A percentile compares a stretch with the other conserved stretches of the same genome.
phyloP scores from a whole-genome alignment of 2,329 filamentous ascomycete genomes.

The Shiraia bambusicola region DNA sequence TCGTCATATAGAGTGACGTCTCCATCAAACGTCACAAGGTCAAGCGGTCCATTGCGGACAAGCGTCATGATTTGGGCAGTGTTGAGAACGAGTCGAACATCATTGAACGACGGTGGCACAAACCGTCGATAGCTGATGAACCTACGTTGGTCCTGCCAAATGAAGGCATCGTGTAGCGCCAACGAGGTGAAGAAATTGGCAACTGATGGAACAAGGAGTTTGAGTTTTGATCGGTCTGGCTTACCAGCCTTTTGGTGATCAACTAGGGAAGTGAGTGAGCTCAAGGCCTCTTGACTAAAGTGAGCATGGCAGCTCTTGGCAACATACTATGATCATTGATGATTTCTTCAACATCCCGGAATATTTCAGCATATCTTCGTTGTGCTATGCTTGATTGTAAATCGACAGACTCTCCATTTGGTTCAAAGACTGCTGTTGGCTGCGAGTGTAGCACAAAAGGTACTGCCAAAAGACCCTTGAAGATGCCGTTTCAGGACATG shows the following conservation, averaged over 20 bases:
- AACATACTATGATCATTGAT: slow-evolving; percentile 83
- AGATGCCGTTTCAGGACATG: not conserved
- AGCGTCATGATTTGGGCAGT: slow-evolving; percentile 92
- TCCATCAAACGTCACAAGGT: slow-evolving; percentile 93
- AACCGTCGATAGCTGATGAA: slow-evolving; percentile 90
- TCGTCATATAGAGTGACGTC: slow-evolving; percentile 91
- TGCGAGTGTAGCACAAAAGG: slow-evolving; percentile 97
- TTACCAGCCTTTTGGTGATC: slow-evolving; percentile 66
- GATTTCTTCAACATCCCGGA: slow-evolving; percentile 88
- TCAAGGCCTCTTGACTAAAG: not conserved
- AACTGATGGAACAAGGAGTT: slow-evolving; percentile 84
- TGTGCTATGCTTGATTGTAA: slow-evolving; percentile 80
- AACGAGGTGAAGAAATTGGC: slow-evolving; percentile 93
- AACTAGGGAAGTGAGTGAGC: slow-evolving; percentile 52
- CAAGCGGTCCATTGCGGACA: slow-evolving; percentile 69
- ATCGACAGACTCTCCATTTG: slow-evolving; percentile 63
- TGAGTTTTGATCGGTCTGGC: slow-evolving; percentile 80
- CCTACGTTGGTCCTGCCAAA: slow-evolving; percentile 80
- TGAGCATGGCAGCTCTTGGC: not conserved
- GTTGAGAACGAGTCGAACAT: slow-evolving; percentile 89
- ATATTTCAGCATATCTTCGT: slow-evolving; percentile 89
- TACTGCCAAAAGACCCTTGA: slow-evolving; percentile 70
- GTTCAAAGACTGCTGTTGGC: slow-evolving; percentile 81
- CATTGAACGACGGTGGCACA: slow-evolving; percentile 95
- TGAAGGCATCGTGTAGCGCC: slow-evolving; percentile 85